phyloP scores from a whole-genome alignment of 176 grass and related monocot species.

The Hordeum marinum region DNA sequence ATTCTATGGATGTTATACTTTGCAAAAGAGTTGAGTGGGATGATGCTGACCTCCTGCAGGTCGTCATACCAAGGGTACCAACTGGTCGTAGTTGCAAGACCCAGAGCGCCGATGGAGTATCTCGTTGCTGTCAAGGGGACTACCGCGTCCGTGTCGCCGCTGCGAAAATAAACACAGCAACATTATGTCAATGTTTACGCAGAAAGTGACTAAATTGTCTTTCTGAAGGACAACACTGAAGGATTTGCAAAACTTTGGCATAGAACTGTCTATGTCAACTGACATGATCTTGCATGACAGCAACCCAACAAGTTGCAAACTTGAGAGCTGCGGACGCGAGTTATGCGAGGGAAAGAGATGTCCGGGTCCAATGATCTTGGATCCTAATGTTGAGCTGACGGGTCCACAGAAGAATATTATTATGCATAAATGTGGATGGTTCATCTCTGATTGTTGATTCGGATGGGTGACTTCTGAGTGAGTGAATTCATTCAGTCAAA shows the following conservation, averaged over 20 bases:
- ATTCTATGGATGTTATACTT: neutral
- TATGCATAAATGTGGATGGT: neutral
- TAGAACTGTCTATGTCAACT: no score
- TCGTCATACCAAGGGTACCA: constrained; percentile 85
- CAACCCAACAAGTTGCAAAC: neutral
- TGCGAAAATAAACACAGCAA: constrained; percentile 12
- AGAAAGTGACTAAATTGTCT: neutral
- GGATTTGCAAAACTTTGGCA: no score
- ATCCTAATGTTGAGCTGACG: neutral
- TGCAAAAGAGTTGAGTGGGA: neutral
- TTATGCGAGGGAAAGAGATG: neutral
- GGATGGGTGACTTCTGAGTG: no score
- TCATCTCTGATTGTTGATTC: neutral
- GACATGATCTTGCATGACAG: neutral
- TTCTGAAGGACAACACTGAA: no score
- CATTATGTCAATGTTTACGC: neutral
- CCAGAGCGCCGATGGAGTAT: constrained; percentile 68
- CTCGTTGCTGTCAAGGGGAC: constrained; percentile 74
- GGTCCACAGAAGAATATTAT: neutral
- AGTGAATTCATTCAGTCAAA: no score
- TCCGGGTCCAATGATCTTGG: neutral
- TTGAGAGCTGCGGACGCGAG: neutral
- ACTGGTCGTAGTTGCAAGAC: constrained; percentile 32
- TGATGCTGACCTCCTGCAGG: constrained; percentile 23
- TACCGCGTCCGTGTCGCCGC: constrained; percentile 75